Base-by-base conservation (phyloP, 768 basidiomycete genomes). In the Porphyrellus cyaneotinctus region DNA sequence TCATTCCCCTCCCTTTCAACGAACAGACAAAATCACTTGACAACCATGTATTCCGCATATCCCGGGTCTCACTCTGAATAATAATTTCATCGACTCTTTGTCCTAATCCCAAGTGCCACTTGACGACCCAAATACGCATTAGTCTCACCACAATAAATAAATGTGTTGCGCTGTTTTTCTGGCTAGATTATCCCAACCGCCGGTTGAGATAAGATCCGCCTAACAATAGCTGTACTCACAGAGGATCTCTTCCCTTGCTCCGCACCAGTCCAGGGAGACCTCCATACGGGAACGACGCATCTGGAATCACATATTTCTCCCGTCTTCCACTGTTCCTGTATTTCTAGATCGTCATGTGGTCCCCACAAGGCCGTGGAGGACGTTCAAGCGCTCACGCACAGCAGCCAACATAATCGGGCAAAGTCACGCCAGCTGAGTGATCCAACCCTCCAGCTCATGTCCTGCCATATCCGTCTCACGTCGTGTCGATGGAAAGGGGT, bases 191-290 rank as follows among this genome's bases (percentile, higher is more conserved):
- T 53, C 43, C 31, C 43, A 28, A 9, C 43, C 43, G 32, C 10
- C 39, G 24, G 42, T 33, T 18, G 22, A 65, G 63, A 64, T 64
- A 65, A 65, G 54, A 60, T 64, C 32, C 10, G 18, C n/a, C 56
- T 30, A 54, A 55, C 59, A 59, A 61, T 54, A 63, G 50, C 50
- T 45, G 28, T 26, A 30, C 51, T 26, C 18, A 28, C 54, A 54
- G 46, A 61, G 49, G 46, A 58, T 49, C 32, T 52, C 47, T 62
- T 58, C 51, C 49, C 53, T 49, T 58, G 59, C 49, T 54, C 47
- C 53, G 49, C 45, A 30, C 20, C 35, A 28, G 15, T 33, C 39
- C 54, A 57, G 49, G 62, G 53, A 51, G 39, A 18, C 20, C 23
- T 11, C 24, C 35, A 13, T 41, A 43, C 50, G 53, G 58, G 51